Evolutionary conservation across 495 filamentous ascomycete species (phyloP), one percentile per base, ranked within the genome.

Genomic region (Astrothelium macrocarpum): DNA sequence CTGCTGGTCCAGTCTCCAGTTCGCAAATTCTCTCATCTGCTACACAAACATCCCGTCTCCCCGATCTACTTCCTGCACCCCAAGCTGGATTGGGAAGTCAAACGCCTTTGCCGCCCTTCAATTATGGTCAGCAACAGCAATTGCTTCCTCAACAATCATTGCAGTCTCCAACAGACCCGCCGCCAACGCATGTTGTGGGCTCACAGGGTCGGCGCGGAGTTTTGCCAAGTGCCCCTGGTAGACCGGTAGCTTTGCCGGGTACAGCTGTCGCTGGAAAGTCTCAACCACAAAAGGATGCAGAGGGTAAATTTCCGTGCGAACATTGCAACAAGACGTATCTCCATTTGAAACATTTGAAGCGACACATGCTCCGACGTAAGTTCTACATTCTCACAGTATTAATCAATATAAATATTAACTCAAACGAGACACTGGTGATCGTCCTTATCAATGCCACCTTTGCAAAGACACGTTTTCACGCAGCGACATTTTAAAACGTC

Each of bases 391-490:
- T 62, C 42, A 42, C 28, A 67, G 34, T 62, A 71, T 62, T 69
- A 67, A 62, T 59, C 58, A 62, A 69, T 62, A 73, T 56, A 64
- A 49, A 18, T 31, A 61, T 60, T 65, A 31, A 66, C 59, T n/a
- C n/a, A n/a, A 5, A 39, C 31, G 67, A 95, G 91, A 98, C 77
- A 96, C 94, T 64, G 94, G 94, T 68, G 91, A 95, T 73, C 88
- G 94, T 60, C 94, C 94, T 31, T 98, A 98, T 78, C 90, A 90
- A 84, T 98, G 94, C 78, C 87, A 91, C 65, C 82, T 98, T 49
- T 98, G 94, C 79, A 88, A 91, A 73, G 94, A 98, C 75, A 97
- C 90, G n/a, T 98, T 98, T 78, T 96, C 92, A 29, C 86, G 94
- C 72, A 95, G 90, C 79, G 94, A 98, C 74, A 98, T 98, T 67